Conservation (phyloP, 1,284 basidiomycete genomes). For the Hymenochaete sp. region DNA sequence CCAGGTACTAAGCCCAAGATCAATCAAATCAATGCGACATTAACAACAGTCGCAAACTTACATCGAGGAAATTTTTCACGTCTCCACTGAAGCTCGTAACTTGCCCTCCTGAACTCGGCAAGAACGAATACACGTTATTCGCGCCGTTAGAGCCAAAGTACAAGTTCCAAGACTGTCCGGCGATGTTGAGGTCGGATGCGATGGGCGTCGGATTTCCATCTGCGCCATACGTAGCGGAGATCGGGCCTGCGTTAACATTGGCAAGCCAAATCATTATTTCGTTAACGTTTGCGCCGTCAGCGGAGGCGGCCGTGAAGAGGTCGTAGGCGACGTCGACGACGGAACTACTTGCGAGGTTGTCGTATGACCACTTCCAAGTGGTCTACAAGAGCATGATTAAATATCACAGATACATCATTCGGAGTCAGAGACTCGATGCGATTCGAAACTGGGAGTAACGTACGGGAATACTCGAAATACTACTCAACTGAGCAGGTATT, state of each 20-base stretch:
- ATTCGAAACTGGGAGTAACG: conserved; percentile 9
- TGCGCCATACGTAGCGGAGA: conserved; percentile 39
- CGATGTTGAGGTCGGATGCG: conserved; percentile 36
- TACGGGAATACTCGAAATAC: conserved; percentile 48
- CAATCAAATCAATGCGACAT: background rate
- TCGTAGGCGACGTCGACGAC: conserved; percentile 55
- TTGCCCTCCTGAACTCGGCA: conserved; percentile 34
- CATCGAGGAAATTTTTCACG: conserved; percentile 45
- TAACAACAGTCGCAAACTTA: conserved; percentile 21
- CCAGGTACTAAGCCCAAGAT: conserved; percentile 38
- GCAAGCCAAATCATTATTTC: conserved; percentile 67
- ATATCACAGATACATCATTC: conserved; percentile 11
- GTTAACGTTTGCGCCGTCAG: conserved; percentile 43
- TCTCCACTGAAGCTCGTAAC: conserved; percentile 48
- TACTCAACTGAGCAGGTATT: conserved; percentile 44
- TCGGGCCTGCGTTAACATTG: conserved; percentile 49
- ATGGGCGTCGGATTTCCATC: conserved; percentile 41
- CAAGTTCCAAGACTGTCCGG: conserved; percentile 48
- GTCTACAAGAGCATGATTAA: conserved; percentile 25
- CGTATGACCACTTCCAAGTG: conserved; percentile 37
- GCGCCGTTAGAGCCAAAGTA: conserved; percentile 49
- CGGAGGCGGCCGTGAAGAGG: conserved; percentile 46
- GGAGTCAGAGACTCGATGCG: conserved; percentile 5
- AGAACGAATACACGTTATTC: conserved; percentile 58
- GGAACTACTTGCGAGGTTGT: conserved; percentile 22